Conservation (phyloP, 148 eudicot genomes). For the Chenopodium quinoa region DNA sequence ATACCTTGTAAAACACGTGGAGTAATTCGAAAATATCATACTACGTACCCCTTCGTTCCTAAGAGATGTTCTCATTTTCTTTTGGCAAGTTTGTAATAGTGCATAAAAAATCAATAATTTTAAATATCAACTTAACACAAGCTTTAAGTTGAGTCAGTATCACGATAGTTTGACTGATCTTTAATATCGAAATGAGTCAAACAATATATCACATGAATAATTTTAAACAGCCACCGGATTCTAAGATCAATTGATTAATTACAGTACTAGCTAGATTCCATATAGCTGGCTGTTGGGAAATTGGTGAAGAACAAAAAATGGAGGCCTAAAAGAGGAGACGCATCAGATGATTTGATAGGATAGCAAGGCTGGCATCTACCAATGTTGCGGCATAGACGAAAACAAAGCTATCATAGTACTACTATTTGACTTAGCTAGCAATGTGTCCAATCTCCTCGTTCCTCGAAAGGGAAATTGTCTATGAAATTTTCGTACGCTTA, state of each 20-base stretch:
- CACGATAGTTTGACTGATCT: too few relatives aligned
- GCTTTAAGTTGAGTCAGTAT: too few relatives aligned
- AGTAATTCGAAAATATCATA: background rate
- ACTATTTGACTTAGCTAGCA: background rate
- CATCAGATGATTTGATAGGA: background rate
- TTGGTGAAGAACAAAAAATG: background rate
- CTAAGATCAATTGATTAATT: background rate
- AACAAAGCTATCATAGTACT: background rate
- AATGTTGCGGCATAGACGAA: background rate
- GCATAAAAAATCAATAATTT: too few relatives aligned
- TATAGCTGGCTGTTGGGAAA: background rate
- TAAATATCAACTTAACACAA: too few relatives aligned
- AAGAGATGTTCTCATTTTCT: too few relatives aligned
- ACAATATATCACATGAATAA: too few relatives aligned
- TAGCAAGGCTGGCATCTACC: background rate
- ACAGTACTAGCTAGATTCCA: background rate
- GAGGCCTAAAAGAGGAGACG: background rate
- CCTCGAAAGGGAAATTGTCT: background rate
- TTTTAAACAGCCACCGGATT: too few relatives aligned
- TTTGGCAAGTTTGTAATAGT: too few relatives aligned
- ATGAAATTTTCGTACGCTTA: background rate
- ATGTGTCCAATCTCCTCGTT: background rate
- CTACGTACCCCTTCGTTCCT: too few relatives aligned
- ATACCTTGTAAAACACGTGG: conserved; percentile 12
- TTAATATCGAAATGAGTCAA: too few relatives aligned